Percentiles rank a stretch among this genome's conserved stretches.
phyloP scores from a whole-genome alignment of 129 eudicot species.

The Cynara cardunculus region DNA sequence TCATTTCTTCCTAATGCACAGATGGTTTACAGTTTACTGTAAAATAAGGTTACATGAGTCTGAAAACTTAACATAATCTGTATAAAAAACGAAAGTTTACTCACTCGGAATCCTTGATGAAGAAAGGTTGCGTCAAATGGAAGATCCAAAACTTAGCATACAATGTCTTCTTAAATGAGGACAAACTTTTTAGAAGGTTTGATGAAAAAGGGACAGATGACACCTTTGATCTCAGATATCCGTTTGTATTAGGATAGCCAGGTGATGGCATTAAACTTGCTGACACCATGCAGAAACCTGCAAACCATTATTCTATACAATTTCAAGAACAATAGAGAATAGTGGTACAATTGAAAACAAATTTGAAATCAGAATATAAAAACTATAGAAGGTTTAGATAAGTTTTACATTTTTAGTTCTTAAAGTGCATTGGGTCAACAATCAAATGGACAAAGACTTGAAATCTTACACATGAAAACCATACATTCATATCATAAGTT shows the following conservation, averaged over 20 bases:
- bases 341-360: no score
- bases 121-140: slow-evolving; percentile 25
- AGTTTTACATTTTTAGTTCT: background rate
- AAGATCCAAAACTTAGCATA: slow-evolving; percentile 32
- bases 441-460: background rate
- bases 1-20: background rate
- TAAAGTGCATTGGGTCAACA: background rate
- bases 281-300: slow-evolving; percentile 29
- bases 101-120: slow-evolving; percentile 41
- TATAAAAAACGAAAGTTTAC: slow-evolving; percentile 10
- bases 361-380: background rate
- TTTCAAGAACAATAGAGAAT: background rate
- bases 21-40: no score
- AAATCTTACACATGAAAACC: background rate
- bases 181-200: slow-evolving; percentile 13
- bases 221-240: slow-evolving; percentile 22
- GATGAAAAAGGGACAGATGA: slow-evolving; percentile 10
- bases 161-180: slow-evolving; percentile 26
- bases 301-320: background rate
- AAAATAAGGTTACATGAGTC: background rate
- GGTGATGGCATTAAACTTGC: slow-evolving; percentile 16
- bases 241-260: slow-evolving; percentile 16
- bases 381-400: background rate
- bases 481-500: background rate
- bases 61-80: background rate